Percentiles rank a stretch among this genome's conserved stretches.
phyloP scores from a whole-genome alignment of 257 asterid genomes.

The Nicotiana attenuata region DNA sequence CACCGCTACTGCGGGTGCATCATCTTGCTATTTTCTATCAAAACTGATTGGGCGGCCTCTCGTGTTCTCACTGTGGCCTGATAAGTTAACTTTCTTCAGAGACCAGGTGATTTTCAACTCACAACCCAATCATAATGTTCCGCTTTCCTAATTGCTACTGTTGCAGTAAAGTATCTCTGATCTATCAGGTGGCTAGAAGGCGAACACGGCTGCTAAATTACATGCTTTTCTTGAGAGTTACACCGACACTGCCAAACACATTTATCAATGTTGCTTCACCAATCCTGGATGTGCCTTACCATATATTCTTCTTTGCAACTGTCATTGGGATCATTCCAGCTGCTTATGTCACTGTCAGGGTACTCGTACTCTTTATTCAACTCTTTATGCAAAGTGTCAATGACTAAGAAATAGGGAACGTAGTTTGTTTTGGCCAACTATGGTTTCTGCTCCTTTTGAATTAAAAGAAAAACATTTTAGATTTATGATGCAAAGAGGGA shows the following conservation, averaged over 20 bases:
- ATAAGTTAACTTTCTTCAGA: conserved; percentile 76
- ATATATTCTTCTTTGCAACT: conserved; percentile 78
- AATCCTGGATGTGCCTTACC: conserved; percentile 88
- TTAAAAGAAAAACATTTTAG: not conserved
- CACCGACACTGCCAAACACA: conserved; percentile 92
- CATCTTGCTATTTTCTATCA: conserved; percentile 86
- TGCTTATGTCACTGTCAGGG: conserved; percentile 90
- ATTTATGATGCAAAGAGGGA: not conserved
- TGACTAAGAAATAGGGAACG: not conserved
- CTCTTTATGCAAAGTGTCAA: not conserved
- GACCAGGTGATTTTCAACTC: conserved; percentile 50
- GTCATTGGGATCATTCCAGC: conserved; percentile 89
- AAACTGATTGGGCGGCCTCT: conserved; percentile 90
- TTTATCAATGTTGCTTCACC: conserved; percentile 96
- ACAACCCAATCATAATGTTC: not conserved
- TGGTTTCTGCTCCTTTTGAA: not conserved
- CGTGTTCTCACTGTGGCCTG: conserved; percentile 92
- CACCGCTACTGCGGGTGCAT: conserved; percentile 93
- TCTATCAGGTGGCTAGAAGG: conserved; percentile 70
- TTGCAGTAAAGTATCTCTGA: not conserved
- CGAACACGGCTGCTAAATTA: conserved; percentile 69
- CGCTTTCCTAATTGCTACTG: conserved; percentile 9
- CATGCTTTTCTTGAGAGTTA: conserved; percentile 93
- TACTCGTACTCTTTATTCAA: conserved; percentile 24
- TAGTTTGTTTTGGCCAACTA: not conserved